phyloP scores from a whole-genome alignment of 441 rosid species.

The Hura crepitans region DNA sequence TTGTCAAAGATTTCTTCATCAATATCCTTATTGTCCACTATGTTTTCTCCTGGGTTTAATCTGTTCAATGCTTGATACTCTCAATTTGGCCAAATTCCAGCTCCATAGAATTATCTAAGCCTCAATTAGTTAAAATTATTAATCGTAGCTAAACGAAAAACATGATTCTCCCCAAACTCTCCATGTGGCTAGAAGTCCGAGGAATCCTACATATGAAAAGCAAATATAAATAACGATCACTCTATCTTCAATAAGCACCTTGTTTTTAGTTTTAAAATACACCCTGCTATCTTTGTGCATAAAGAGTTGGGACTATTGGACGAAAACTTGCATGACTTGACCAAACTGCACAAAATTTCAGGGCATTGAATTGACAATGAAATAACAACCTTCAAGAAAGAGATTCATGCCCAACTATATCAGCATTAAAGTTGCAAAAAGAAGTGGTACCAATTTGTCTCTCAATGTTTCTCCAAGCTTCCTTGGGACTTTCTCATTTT shows the following conservation, averaged over 20 bases:
- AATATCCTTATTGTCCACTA: too few relatives aligned
- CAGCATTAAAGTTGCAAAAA: constrained; percentile 18
- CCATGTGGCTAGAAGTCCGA: neutral
- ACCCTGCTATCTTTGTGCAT: neutral
- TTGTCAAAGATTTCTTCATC: neutral
- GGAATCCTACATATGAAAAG: neutral
- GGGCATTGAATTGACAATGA: constrained; percentile 12
- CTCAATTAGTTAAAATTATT: neutral
- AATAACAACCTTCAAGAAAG: constrained; percentile 10
- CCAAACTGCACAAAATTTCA: neutral
- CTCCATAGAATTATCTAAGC: neutral
- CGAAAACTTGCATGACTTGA: neutral
- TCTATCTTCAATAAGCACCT: neutral
- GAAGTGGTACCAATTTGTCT: constrained; percentile 22
- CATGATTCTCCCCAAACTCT: neutral
- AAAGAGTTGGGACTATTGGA: neutral
- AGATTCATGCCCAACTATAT: constrained; percentile 13
- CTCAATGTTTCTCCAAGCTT: constrained; percentile 27
- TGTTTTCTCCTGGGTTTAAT: neutral
- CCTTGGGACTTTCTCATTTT: constrained; percentile 24
- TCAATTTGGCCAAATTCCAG: neutral
- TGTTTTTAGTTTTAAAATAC: neutral
- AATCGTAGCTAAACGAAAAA: neutral
- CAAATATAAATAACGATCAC: neutral
- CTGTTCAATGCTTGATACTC: neutral